Evolutionary conservation across 1,284 basidiomycete species (phyloP).

Genomic region (Cryptococcus maquisensis): DNA sequence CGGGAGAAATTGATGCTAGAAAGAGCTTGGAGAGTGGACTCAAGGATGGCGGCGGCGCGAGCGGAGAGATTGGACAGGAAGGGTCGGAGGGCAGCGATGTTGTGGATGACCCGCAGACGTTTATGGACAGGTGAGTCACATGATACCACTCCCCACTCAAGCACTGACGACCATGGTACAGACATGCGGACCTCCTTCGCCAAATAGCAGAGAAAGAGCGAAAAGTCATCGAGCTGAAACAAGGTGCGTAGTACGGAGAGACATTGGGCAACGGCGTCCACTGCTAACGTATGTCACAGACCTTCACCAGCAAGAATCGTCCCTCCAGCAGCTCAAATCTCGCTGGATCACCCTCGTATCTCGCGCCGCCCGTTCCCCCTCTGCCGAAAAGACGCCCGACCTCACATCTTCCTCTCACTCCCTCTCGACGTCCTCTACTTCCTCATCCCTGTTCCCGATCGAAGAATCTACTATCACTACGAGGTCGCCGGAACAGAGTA

Average conservation of each 20-base stretch:
- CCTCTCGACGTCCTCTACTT: constrained; percentile 9
- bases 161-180: constrained; percentile 4
- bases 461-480: constrained; percentile 2
- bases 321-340: constrained; percentile 31
- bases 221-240: constrained; percentile 36
- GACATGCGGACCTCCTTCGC: constrained; percentile 39
- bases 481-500: not conserved
- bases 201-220: constrained; percentile 41
- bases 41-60: not conserved
- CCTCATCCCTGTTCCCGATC: constrained; percentile 11
- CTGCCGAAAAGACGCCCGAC: not conserved
- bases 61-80: not conserved
- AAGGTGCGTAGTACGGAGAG: constrained; percentile 18
- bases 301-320: constrained; percentile 32
- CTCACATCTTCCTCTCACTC: constrained; percentile 3
- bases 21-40: not conserved
- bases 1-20: not conserved
- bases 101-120: constrained; percentile 4
- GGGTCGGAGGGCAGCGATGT: not conserved
- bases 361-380: constrained; percentile 15
- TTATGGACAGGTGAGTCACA: constrained; percentile 12
- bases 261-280: not conserved
- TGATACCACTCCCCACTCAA: not conserved
- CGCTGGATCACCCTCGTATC: constrained; percentile 36
- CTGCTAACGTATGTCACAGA: constrained; percentile 18